Conservation (phyloP, 2,329 filamentous ascomycete species). For the Sporothrix sp. region DNA sequence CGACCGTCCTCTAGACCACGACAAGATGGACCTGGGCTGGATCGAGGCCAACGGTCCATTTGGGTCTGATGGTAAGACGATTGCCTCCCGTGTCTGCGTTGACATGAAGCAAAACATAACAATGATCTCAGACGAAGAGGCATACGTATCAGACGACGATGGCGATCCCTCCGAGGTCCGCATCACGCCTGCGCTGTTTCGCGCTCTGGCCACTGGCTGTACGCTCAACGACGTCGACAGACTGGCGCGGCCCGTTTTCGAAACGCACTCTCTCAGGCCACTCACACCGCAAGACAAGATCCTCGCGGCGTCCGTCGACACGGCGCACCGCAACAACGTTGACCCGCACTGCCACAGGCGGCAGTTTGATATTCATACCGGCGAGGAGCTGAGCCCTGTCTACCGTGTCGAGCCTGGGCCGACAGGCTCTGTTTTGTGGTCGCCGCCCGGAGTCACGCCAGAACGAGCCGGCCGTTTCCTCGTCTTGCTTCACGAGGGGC, state of each 20-base stretch:
- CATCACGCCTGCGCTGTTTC: conserved; percentile 17
- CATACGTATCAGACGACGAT: conserved; percentile 32
- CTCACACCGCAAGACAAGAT: conserved; percentile 15
- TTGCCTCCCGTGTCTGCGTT: neutral
- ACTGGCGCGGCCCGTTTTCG: neutral
- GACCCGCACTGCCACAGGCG: conserved; percentile 9
- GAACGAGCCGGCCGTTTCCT: conserved; percentile 17
- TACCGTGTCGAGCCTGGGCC: conserved; percentile 14
- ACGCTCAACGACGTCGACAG: conserved; percentile 9
- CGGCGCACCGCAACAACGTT: conserved; percentile 4
- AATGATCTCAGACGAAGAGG: conserved; percentile 11
- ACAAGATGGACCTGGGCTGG: conserved; percentile 11
- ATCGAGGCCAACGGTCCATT: conserved; percentile 8
- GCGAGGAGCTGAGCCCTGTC: conserved; percentile 17
- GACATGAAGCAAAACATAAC: neutral
- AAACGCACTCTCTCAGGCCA: conserved; percentile 1
- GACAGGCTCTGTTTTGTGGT: conserved; percentile 10
- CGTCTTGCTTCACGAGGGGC: conserved; percentile 2
- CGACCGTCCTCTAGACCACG: conserved; percentile 8
- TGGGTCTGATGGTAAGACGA: neutral
- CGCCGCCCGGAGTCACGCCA: conserved; percentile 15
- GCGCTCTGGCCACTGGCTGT: conserved; percentile 15
- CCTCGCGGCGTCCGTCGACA: conserved; percentile 2
- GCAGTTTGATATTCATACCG: conserved; percentile 23
- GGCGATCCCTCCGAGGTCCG: conserved; percentile 26